Conservation (phyloP, 208 protist species). For the Endotrypanum monterogeii region DNA sequence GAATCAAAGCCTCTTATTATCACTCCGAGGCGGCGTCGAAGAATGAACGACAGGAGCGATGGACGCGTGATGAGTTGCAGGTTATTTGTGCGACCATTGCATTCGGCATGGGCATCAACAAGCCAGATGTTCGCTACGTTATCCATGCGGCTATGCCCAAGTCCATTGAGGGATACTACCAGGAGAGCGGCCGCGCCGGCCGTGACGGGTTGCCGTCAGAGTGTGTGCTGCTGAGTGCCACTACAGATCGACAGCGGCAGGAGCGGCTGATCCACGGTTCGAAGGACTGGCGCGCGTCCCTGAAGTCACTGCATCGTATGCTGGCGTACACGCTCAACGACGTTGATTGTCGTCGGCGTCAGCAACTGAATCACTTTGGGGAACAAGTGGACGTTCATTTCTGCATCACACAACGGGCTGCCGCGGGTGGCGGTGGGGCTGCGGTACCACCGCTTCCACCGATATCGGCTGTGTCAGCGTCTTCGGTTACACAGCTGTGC, state of each 20-base stretch:
- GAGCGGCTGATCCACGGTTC: constrained; percentile 81
- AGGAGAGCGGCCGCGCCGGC: constrained; percentile 97
- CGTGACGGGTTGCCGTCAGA: constrained; percentile 92
- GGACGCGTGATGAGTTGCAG: constrained; percentile 89
- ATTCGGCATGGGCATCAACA: constrained; percentile 99
- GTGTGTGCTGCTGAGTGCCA: constrained; percentile 78
- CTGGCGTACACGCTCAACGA: constrained; percentile 83
- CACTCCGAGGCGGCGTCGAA: constrained; percentile 70
- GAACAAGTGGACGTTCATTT: constrained; percentile 72
- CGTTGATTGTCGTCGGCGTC: constrained; percentile 82
- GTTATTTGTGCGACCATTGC: constrained; percentile 98
- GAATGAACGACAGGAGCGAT: constrained; percentile 86
- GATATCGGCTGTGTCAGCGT: constrained; percentile 1
- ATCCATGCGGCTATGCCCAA: constrained; percentile 97
- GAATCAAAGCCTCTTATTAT: constrained; percentile 76
- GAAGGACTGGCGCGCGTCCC: constrained; percentile 74
- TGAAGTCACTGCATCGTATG: constrained; percentile 79
- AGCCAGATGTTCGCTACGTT: constrained; percentile 97
- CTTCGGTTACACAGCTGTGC: constrained; percentile 54
- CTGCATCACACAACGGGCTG: constrained; percentile 51
- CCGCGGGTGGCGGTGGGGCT: neutral
- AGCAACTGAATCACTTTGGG: constrained; percentile 88
- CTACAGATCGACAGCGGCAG: constrained; percentile 72
- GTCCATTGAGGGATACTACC: constrained; percentile 97
- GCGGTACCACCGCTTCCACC: neutral